phyloP scores from a whole-genome alignment of 78 protist genomes.

The Dictyostelium purpureum region DNA sequence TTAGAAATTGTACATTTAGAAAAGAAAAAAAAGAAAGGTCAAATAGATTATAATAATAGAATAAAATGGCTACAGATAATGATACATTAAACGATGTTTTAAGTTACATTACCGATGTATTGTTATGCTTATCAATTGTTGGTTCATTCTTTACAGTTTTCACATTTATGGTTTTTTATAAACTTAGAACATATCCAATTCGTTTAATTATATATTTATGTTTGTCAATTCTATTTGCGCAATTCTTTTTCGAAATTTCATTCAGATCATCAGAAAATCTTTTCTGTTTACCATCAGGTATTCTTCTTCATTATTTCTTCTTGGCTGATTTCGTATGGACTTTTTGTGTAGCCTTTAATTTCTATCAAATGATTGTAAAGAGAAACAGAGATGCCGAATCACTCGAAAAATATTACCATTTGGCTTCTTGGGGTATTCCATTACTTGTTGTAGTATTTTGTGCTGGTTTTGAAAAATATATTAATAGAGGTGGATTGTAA shows the following conservation, averaged over 20 bases:
- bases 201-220: conserved; percentile 76
- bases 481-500: conserved; percentile 50
- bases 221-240: conserved; percentile 53
- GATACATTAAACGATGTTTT: conserved; percentile 31
- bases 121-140: conserved; percentile 65
- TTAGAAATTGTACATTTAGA: background rate
- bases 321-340: conserved; percentile 80
- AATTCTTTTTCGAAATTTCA: conserved; percentile 58
- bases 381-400: conserved; percentile 81
- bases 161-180: conserved; percentile 64
- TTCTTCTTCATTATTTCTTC: conserved; percentile 75
- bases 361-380: conserved; percentile 83
- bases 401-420: conserved; percentile 73
- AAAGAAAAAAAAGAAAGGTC: background rate
- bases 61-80: background rate
- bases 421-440: conserved; percentile 78
- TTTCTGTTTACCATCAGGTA: conserved; percentile 62
- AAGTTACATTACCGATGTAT: conserved; percentile 71
- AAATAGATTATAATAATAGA: background rate
- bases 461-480: conserved; percentile 67
- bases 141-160: conserved; percentile 72
- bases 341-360: conserved; percentile 79
- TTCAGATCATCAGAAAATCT: conserved; percentile 27
- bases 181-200: conserved; percentile 82
- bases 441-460: conserved; percentile 13